Conservation (phyloP, 2,329 filamentous ascomycete genomes). For the Pseudocercospora cruenta region DNA sequence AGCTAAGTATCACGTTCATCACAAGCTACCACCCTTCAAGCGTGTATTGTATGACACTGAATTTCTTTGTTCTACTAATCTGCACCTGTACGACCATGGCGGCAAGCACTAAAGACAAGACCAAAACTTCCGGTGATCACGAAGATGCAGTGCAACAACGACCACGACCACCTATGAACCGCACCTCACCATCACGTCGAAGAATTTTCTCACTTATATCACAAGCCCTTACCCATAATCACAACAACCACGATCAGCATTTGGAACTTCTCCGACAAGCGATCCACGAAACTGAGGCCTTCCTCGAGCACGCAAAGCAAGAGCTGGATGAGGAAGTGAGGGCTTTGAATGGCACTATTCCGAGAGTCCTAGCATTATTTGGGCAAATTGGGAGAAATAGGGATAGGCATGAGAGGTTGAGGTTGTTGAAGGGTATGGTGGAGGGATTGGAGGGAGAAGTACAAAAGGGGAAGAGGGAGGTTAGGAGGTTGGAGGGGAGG, state of each 20-base stretch:
- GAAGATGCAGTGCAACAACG: background rate
- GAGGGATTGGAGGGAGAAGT: slow-evolving; percentile 3
- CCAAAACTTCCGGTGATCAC: background rate
- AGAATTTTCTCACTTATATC: background rate
- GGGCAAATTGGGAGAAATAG: background rate
- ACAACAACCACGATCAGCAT: no score
- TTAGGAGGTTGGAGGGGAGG: slow-evolving; percentile 16
- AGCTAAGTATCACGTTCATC: background rate
- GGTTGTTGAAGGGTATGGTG: slow-evolving; percentile 13
- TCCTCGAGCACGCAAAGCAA: background rate
- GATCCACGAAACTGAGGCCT: slow-evolving; percentile 2
- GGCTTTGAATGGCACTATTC: background rate
- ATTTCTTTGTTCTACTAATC: background rate
- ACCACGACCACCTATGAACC: background rate
- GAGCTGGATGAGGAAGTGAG: background rate
- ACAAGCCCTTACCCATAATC: background rate
- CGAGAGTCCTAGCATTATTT: background rate
- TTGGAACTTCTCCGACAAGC: background rate
- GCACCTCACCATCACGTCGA: background rate
- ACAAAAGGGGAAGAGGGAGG: slow-evolving; percentile 12
- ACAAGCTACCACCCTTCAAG: background rate
- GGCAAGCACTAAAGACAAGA: background rate
- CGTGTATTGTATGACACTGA: background rate
- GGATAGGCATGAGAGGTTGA: slow-evolving; percentile 4
- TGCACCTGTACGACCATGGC: background rate